Evolutionary conservation across 2,329 filamentous ascomycete species (phyloP), one percentile per base, ranked within the genome.

Genomic region (Claviceps paspali): DNA sequence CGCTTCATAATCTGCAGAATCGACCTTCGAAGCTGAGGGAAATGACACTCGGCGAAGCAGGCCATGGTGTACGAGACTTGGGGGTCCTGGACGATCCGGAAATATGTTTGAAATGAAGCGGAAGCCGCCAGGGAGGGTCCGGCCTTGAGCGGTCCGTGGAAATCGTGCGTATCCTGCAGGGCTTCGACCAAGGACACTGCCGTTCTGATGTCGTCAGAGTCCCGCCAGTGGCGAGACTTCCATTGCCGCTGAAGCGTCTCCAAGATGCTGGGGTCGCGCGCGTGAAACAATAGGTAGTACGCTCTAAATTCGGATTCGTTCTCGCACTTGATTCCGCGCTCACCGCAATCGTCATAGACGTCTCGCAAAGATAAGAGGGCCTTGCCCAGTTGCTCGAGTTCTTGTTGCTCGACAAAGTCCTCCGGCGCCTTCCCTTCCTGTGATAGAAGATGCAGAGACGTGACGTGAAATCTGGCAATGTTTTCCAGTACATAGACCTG

Each of bases 61-160:
- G 75, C 76, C 73, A 80, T 78, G 1, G 73, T 78, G 49, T 80
- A 81, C 0, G 76, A 79, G 2, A 78, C 68, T 12, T 61, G 56
- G 0, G 62, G 58, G 29, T 68, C 63, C 44, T 71, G 63, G 21
- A 80, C 59, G 33, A 80, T 74, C 18, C 66, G 62, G 48, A 80
- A 79, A 51, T 70, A 79, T 14, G 68, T 63, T 18, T 62, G 58
- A 31, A 65, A 70, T 5, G 63, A 61, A 15, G 64, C 63, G 29
- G 68, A 59, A 2, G 70, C 65, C 9, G 67, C 64, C 14, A 67
- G 56, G 1, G 63, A 62, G 1, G 65, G 62, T 0, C 54, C 60
- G 8, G 68, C 66, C 35, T 63, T 65, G 34, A 78, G 52, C 1
- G 75, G 74, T 0, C 74, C 74, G 21, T 68, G 67, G n/a, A 65